phyloP scores from a whole-genome alignment of 2,329 filamentous ascomycete species.

The Ascochyta rabiei region DNA sequence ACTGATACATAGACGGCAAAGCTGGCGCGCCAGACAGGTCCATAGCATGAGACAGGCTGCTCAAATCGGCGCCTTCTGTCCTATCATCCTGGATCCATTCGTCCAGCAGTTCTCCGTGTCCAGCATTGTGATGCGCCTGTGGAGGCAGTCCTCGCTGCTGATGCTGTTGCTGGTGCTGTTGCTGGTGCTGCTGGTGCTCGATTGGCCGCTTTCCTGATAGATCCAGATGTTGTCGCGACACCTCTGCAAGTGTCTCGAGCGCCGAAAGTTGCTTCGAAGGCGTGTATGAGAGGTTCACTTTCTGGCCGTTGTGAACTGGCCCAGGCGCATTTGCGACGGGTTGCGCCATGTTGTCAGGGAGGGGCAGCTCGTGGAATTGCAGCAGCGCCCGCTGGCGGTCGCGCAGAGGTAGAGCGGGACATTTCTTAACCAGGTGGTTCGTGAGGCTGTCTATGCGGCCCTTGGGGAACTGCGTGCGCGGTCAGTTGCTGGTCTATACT shows the following conservation, averaged over 20 bases:
- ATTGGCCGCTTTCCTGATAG: constrained; percentile 54
- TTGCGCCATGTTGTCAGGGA: constrained; percentile 49
- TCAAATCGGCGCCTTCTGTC: constrained; percentile 37
- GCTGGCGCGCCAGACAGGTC: constrained; percentile 43
- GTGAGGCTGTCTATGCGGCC: constrained; percentile 84
- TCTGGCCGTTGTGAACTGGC: constrained; percentile 36
- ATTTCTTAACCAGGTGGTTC: constrained; percentile 84
- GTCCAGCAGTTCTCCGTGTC: constrained; percentile 40
- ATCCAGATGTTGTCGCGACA: constrained; percentile 76
- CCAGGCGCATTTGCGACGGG: constrained; percentile 19
- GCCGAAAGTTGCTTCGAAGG: constrained; percentile 72
- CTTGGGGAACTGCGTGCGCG: constrained; percentile 70
- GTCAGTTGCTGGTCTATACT: constrained; percentile 29
- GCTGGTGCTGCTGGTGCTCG: constrained; percentile 27
- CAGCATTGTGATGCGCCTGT: constrained; percentile 21
- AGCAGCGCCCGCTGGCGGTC: constrained; percentile 78
- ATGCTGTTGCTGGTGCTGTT: constrained; percentile 9
- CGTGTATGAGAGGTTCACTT: constrained; percentile 51
- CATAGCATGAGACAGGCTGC: constrained; percentile 34
- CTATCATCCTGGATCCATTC: constrained; percentile 49
- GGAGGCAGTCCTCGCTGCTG: constrained; percentile 9
- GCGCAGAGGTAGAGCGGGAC: constrained; percentile 74
- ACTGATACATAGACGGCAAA: constrained; percentile 49
- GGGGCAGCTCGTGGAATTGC: constrained; percentile 70
- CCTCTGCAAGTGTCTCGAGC: constrained; percentile 85